A percentile compares a stretch with the other conserved stretches of the same genome.
These are phyloP conservation scores for Saturnispora dispora DNA, from an alignment of 805 yeast genomes.

Conservation along the genomic window DNA sequence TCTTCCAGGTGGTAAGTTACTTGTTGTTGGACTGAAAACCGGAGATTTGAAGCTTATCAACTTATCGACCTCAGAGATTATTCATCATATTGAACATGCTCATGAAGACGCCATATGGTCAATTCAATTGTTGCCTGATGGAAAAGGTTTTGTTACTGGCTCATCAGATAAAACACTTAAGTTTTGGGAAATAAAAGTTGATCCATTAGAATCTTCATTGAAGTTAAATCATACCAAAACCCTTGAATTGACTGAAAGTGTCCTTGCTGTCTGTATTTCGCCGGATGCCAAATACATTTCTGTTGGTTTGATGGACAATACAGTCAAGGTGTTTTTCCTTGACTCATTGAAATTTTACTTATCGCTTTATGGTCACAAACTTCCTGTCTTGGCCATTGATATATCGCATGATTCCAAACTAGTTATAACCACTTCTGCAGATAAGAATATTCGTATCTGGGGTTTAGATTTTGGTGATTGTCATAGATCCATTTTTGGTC, in stretches of 20 bases:
- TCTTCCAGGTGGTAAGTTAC: conserved; percentile 84
- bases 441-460: conserved; percentile 96
- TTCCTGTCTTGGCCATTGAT: conserved; percentile 89
- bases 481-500: conserved; percentile 93
- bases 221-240: conserved; percentile 67
- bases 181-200: conserved; percentile 81
- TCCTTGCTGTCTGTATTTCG: conserved; percentile 68
- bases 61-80: conserved; percentile 66
- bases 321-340: conserved; percentile 87
- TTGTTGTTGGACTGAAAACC: conserved; percentile 79
- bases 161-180: conserved; percentile 88
- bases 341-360: conserved; percentile 83
- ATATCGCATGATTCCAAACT: conserved; percentile 83
- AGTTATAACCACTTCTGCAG: conserved; percentile 90
- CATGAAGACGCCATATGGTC: conserved; percentile 82
- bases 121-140: conserved; percentile 77
- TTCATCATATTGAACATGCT: conserved; percentile 64
- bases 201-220: conserved; percentile 46
- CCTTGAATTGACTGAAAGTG: conserved; percentile 79
- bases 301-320: conserved; percentile 78
- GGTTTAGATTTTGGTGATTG: conserved; percentile 99
- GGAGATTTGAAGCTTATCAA: conserved; percentile 84
- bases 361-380: conserved; percentile 89
- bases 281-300: conserved; percentile 74
- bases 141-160: conserved; percentile 77